These are phyloP conservation scores for Leishmania lainsoni DNA, from an alignment of 208 protist species.

Conservation along the genomic window DNA sequence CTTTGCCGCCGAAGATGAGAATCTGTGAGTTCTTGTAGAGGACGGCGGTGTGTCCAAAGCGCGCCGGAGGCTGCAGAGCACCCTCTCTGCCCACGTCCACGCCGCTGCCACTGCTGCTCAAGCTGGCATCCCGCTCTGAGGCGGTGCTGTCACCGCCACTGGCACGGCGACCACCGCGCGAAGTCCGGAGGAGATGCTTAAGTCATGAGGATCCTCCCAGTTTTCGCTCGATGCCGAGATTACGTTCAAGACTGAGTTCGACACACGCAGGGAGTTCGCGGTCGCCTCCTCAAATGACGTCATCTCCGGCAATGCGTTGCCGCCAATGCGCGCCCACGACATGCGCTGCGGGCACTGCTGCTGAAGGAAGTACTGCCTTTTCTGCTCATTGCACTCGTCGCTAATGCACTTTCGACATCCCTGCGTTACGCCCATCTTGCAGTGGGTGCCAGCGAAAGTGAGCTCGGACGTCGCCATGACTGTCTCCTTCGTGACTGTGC, in stretches of 20 bases:
- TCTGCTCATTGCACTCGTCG: slow-evolving; percentile 20
- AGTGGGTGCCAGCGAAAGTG: too few relatives aligned
- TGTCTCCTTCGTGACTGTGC: neutral
- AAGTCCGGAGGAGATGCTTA: neutral
- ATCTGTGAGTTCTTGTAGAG: slow-evolving; percentile 47
- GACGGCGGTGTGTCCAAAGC: slow-evolving; percentile 75
- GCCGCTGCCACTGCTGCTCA: neutral
- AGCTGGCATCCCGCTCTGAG: neutral
- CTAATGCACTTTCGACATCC: slow-evolving; percentile 28
- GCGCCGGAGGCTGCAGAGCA: slow-evolving; percentile 24
- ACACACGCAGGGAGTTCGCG: slow-evolving; percentile 16
- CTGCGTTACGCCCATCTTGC: slow-evolving; percentile 21
- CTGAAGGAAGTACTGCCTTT: slow-evolving; percentile 22
- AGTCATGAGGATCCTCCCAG: neutral
- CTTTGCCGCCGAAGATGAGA: slow-evolving; percentile 62
- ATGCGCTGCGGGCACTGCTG: slow-evolving; percentile 23
- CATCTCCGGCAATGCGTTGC: slow-evolving; percentile 9
- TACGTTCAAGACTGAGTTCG: neutral
- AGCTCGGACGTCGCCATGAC: neutral
- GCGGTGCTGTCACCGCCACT: neutral
- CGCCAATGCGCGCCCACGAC: slow-evolving; percentile 18
- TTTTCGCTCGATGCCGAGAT: slow-evolving; percentile 1
- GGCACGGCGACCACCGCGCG: neutral
- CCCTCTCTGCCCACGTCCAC: neutral
- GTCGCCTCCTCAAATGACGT: slow-evolving; percentile 17